A percentile compares a stretch with the other conserved stretches of the same genome.
Evolutionary conservation across 306 rosid genomes (phyloP).

Genomic region (Hippophae gyantsensis): DNA sequence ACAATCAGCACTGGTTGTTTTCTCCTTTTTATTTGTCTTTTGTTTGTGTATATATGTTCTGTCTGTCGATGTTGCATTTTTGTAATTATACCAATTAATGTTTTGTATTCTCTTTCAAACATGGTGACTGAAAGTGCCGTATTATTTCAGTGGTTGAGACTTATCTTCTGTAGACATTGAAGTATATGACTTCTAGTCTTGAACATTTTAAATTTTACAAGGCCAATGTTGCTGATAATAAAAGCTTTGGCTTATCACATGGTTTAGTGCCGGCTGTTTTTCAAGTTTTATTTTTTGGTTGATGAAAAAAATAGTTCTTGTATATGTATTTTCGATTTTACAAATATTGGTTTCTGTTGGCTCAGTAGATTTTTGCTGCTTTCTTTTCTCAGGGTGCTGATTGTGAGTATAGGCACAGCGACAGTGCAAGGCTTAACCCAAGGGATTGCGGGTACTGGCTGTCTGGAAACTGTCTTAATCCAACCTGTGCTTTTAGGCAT

Average conservation of each 20-base stretch:
- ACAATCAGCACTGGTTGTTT: no score
- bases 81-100: no score
- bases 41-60: no score
- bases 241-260: not conserved
- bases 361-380: not conserved
- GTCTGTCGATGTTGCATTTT: no score
- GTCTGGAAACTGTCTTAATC: slow-evolving; percentile 62
- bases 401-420: slow-evolving; percentile 83
- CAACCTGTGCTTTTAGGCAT: slow-evolving; percentile 77
- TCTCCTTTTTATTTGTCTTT: no score
- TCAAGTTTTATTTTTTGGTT: not conserved
- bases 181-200: not conserved
- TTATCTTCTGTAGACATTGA: not conserved
- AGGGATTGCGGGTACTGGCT: slow-evolving; percentile 93
- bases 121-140: not conserved
- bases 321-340: not conserved
- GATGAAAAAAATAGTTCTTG: not conserved
- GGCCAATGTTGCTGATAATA: not conserved
- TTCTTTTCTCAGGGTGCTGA: slow-evolving; percentile 51
- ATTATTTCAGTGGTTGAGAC: not conserved
- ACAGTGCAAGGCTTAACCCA: slow-evolving; percentile 78
- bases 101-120: not conserved
- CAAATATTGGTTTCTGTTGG: not conserved
- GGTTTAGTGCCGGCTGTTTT: no score
- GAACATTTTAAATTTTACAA: not conserved